Percentiles rank a stretch among this genome's conserved stretches.
Evolutionary conservation across 2,329 filamentous ascomycete species (phyloP).

Genomic region (Coniochaeta sp.): DNA sequence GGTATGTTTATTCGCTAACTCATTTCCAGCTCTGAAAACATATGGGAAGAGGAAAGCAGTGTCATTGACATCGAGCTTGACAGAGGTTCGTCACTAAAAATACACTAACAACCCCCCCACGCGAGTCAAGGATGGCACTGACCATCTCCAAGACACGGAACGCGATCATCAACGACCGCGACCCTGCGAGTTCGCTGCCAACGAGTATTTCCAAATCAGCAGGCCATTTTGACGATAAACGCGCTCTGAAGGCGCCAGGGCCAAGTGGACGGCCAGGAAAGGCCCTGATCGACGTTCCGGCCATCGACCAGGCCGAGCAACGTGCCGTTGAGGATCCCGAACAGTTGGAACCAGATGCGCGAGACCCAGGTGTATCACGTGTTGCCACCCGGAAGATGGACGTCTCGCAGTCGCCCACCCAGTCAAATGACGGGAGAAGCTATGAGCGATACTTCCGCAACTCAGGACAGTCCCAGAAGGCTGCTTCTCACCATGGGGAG

Average conservation of each 20-base stretch:
- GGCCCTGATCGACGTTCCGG: background rate
- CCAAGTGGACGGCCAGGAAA: background rate
- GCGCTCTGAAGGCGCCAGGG: background rate
- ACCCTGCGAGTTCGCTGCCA: background rate
- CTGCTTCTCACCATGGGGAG: background rate
- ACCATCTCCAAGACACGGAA: slow-evolving; percentile 8
- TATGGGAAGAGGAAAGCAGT: slow-evolving; percentile 4
- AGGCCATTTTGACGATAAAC: background rate
- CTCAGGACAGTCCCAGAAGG: slow-evolving; percentile 1
- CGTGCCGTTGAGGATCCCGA: background rate
- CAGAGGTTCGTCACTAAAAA: background rate
- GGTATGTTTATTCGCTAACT: background rate
- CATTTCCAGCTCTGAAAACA: background rate
- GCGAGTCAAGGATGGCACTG: slow-evolving; percentile 14
- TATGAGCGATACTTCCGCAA: slow-evolving; percentile 36
- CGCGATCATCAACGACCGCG: background rate
- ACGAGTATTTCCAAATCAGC: background rate
- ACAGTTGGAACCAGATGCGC: background rate
- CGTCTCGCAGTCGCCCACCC: slow-evolving; percentile 46
- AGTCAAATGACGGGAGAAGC: slow-evolving; percentile 49
- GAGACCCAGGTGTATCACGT: background rate
- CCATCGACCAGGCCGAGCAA: background rate
- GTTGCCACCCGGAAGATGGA: slow-evolving; percentile 27
- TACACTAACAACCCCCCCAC: background rate
- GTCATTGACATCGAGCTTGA: background rate